A percentile compares a stretch with the other conserved stretches of the same genome.
phyloP scores from a whole-genome alignment of 495 filamentous ascomycete species.

The Neurospora cerealis region DNA sequence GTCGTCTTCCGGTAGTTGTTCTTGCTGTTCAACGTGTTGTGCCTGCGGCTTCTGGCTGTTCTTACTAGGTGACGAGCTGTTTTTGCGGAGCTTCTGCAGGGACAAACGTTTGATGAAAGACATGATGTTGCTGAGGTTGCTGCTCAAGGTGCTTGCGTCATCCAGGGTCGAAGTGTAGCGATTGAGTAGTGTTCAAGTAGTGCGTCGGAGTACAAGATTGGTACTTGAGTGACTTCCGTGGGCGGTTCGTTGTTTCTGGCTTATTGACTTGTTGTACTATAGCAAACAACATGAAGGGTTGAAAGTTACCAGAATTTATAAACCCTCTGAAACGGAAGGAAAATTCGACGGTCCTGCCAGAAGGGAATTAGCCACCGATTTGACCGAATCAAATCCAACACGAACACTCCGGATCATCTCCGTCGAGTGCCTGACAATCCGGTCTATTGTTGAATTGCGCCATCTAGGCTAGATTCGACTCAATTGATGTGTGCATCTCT shows the following conservation, averaged over 20 bases:
- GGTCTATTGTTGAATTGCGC: conserved; percentile 11
- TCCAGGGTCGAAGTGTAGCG: background rate
- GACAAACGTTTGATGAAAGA: conserved; percentile 18
- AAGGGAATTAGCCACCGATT: background rate
- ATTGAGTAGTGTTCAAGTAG: background rate
- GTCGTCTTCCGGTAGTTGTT: background rate
- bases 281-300: background rate
- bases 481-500: background rate
- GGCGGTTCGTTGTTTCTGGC: background rate
- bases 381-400: background rate
- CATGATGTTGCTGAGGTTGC: background rate
- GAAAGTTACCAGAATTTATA: background rate
- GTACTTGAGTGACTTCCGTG: background rate
- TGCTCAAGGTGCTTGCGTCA: background rate
- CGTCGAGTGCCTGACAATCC: background rate
- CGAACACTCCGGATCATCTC: background rate
- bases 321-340: background rate
- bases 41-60: background rate
- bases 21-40: background rate
- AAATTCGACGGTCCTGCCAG: background rate
- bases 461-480: conserved; percentile 6
- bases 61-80: background rate
- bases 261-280: background rate
- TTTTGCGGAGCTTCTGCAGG: conserved; percentile 5
- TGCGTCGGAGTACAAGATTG: background rate